phyloP scores from a whole-genome alignment of 306 rosid genomes.

The Dalbergia cultrata region DNA sequence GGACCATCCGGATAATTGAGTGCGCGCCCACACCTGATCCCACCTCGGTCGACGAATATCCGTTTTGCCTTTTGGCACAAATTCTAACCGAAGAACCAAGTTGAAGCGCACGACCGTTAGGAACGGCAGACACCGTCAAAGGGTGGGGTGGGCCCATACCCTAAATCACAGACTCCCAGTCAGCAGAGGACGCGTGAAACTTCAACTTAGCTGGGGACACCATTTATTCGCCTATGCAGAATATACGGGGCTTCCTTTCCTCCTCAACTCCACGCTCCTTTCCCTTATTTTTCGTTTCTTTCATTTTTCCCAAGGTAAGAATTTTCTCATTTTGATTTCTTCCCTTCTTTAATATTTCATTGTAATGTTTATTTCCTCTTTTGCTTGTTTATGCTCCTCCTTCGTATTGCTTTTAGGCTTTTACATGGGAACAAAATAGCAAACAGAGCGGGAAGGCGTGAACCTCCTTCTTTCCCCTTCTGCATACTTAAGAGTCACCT shows the following conservation, averaged over 20 bases:
- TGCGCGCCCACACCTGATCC: conserved; percentile 6
- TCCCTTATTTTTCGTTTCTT: neutral
- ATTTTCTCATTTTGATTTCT: neutral
- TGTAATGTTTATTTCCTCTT: neutral
- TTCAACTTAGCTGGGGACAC: conserved; percentile 43
- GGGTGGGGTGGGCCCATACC: conserved; percentile 29
- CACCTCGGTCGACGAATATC: neutral
- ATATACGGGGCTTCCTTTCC: conserved; percentile 43
- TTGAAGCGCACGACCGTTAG: conserved; percentile 54
- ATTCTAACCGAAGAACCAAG: conserved; percentile 25
- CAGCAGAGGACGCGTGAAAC: conserved; percentile 26
- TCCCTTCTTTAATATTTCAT: neutral
- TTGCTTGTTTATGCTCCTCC: neutral
- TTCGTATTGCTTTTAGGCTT: neutral
- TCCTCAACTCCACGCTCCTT: neutral
- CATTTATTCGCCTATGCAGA: conserved; percentile 29
- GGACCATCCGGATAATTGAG: neutral
- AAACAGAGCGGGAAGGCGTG: conserved; percentile 60
- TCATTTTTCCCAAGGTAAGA: neutral
- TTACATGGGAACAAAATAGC: conserved; percentile 45
- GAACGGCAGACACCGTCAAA: conserved; percentile 44
- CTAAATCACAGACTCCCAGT: conserved; percentile 10
- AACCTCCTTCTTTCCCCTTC: conserved; percentile 40
- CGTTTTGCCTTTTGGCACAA: neutral
- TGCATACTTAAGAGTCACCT: conserved; percentile 33